These are phyloP conservation scores for Myrica gale DNA, from an alignment of 306 rosid genomes.

Conservation along the genomic window DNA sequence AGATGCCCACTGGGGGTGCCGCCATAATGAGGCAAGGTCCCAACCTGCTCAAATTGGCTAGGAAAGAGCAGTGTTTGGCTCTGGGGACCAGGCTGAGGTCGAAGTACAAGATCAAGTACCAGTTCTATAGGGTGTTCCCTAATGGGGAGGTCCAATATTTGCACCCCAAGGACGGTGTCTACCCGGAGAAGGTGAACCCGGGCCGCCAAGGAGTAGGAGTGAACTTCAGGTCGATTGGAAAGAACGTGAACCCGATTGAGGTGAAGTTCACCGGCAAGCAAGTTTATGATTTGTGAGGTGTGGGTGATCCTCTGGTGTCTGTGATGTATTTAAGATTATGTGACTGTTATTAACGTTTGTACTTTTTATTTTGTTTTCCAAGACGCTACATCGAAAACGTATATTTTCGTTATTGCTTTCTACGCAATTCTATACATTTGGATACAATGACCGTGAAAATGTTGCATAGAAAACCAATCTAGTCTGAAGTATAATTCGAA, in stretches of 20 bases:
- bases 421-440: background rate
- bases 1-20: constrained; percentile 99
- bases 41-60: constrained; percentile 74
- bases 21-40: constrained; percentile 97
- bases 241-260: constrained; percentile 86
- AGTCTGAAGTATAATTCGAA: too few relatives aligned
- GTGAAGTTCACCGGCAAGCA: constrained; percentile 98
- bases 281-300: constrained; percentile 55
- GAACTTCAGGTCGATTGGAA: constrained; percentile 91
- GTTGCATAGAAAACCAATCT: too few relatives aligned
- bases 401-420: constrained; percentile 13
- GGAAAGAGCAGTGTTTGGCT: constrained; percentile 98
- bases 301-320: constrained; percentile 2
- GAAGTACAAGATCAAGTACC: constrained; percentile 95
- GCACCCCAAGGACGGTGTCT: constrained; percentile 97
- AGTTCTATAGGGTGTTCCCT: constrained; percentile 96
- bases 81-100: constrained; percentile 90
- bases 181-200: constrained; percentile 95
- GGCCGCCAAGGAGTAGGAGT: constrained; percentile 88
- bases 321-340: constrained; percentile 24
- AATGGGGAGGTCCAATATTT: constrained; percentile 93
- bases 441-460: too few relatives aligned
- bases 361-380: background rate
- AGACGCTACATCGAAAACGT: constrained; percentile 9
- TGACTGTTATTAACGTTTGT: constrained; percentile 19